Evolutionary conservation across 2,329 filamentous ascomycete genomes (phyloP).

Genomic region (Dothiorella sarmentorum): DNA sequence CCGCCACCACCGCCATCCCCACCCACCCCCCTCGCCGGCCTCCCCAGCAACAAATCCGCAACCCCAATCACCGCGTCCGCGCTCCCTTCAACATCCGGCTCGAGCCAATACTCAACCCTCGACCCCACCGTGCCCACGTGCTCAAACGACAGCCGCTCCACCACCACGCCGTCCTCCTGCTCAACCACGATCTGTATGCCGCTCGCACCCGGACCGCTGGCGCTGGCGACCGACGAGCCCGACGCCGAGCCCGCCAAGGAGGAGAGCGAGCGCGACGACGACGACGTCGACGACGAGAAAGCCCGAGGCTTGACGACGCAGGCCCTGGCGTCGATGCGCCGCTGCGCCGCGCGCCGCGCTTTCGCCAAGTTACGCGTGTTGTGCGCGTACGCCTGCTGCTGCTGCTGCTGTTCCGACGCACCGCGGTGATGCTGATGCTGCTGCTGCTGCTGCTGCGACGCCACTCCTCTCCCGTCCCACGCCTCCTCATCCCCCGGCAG

Average conservation of each 20-base stretch:
- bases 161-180: conserved; percentile 42
- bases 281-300: neutral
- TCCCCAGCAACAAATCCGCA: conserved; percentile 48
- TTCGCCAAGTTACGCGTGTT: neutral
- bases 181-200: conserved; percentile 58
- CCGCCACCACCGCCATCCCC: conserved; percentile 9
- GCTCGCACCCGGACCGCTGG: conserved; percentile 52
- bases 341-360: neutral
- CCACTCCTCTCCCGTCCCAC: neutral
- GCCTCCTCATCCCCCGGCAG: conserved; percentile 17
- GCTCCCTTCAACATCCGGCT: conserved; percentile 53
- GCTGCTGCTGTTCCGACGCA: neutral
- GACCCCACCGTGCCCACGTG: conserved; percentile 62
- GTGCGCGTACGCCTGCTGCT: neutral
- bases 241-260: conserved; percentile 19
- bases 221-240: conserved; percentile 38
- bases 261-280: neutral
- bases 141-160: conserved; percentile 44
- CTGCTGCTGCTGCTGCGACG: conserved; percentile 15
- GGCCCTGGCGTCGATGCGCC: neutral
- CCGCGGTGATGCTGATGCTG: neutral
- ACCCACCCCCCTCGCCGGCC: neutral
- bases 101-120: conserved; percentile 58
- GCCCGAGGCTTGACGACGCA: neutral
- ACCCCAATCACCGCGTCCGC: conserved; percentile 51